Evolutionary conservation across 2,329 filamentous ascomycete species (phyloP).

Genomic region (Hymenoscyphus occultus): DNA sequence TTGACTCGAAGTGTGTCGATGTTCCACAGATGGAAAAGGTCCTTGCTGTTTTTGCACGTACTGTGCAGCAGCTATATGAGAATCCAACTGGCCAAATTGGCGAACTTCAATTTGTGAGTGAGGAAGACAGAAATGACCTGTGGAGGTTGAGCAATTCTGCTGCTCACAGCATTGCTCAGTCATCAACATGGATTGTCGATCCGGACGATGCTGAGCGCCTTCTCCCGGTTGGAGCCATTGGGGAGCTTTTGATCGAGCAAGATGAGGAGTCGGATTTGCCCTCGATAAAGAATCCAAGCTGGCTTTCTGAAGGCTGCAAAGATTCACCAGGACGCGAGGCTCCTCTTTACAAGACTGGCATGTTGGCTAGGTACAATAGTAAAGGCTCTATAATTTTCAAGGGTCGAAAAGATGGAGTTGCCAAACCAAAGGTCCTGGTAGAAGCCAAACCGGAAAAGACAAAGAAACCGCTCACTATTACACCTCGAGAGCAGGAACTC

Average conservation of each 20-base stretch:
- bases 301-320: neutral
- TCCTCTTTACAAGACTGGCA: conserved; percentile 28
- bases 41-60: conserved; percentile 36
- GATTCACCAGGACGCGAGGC: conserved; percentile 31
- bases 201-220: conserved; percentile 17
- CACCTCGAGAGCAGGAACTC: conserved; percentile 38
- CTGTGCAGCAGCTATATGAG: conserved; percentile 6
- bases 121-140: conserved; percentile 37
- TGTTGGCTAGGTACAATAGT: neutral
- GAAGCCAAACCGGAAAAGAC: conserved; percentile 37
- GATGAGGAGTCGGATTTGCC: conserved; percentile 17
- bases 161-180: conserved; percentile 20
- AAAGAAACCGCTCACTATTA: conserved; percentile 25
- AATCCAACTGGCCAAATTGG: conserved; percentile 21
- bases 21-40: conserved; percentile 39
- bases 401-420: conserved; percentile 20
- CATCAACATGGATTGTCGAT: conserved; percentile 39
- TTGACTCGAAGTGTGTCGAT: conserved; percentile 40
- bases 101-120: conserved; percentile 29
- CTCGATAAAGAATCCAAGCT: neutral
- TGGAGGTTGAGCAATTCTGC: conserved; percentile 33
- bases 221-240: conserved; percentile 23
- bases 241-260: conserved; percentile 28
- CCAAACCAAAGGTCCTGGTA: conserved; percentile 25
- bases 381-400: conserved; percentile 1